Evolutionary conservation across 208 protist genomes (phyloP).

Genomic region (Leishmania braziliensis): DNA sequence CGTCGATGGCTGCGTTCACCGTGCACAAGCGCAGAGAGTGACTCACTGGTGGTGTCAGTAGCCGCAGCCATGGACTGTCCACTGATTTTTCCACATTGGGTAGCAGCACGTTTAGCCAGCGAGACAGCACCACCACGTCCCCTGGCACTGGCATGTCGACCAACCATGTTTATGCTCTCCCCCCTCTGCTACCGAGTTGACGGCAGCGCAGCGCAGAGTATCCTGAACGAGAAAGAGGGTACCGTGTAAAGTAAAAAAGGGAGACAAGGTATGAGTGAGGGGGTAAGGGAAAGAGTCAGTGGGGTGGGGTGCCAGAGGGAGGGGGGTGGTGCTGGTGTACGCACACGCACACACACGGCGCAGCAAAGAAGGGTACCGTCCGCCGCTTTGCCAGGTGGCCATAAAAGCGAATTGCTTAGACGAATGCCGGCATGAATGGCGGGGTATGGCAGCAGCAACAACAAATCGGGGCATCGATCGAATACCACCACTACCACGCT

Average conservation of each 20-base stretch:
- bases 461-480: background rate
- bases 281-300: background rate
- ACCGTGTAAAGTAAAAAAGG: background rate
- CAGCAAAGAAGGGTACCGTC: background rate
- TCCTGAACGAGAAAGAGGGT: background rate
- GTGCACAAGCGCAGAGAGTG: slow-evolving; percentile 9
- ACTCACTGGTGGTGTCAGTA: background rate
- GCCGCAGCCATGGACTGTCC: background rate
- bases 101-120: slow-evolving; percentile 2
- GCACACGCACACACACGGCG: background rate
- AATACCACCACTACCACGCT: background rate
- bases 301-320: background rate
- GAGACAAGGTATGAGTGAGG: background rate
- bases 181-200: background rate
- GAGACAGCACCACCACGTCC: slow-evolving; percentile 4
- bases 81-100: slow-evolving; percentile 4
- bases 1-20: slow-evolving; percentile 1
- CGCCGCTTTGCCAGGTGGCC: background rate
- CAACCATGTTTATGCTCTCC: background rate
- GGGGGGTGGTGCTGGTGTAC: no score
- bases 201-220: background rate
- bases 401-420: background rate
- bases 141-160: background rate
- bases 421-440: background rate
- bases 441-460: background rate